phyloP scores from a whole-genome alignment of 139 green algal genomes.

The Chlamydomonas schloesseri region DNA sequence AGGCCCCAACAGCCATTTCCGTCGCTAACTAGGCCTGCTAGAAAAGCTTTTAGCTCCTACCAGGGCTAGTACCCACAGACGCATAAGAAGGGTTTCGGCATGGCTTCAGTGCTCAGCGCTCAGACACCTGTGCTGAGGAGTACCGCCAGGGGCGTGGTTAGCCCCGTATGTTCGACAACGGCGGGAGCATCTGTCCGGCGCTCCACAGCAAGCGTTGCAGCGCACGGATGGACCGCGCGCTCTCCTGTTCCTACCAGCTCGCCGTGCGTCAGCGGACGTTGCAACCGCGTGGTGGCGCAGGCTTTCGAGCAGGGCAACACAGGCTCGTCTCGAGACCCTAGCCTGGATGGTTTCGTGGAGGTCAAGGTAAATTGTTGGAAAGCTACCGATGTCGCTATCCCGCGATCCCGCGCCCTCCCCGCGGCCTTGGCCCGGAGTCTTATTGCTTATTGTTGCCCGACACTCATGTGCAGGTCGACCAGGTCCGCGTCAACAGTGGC shows the following conservation, averaged over 20 bases:
- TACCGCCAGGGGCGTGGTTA: too few species aligned
- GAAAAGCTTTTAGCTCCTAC: not conserved
- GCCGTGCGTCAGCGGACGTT: not conserved
- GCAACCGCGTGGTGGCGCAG: not conserved
- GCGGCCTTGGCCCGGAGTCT: too few species aligned
- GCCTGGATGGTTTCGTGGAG: slow-evolving; percentile 39
- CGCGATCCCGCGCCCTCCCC: too few species aligned
- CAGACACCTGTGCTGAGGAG: too few species aligned
- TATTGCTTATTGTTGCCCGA: slow-evolving; percentile 17
- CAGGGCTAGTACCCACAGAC: too few species aligned
- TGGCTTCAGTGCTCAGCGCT: too few species aligned
- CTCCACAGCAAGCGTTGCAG: too few species aligned
- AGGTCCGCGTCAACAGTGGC: slow-evolving; percentile 42
- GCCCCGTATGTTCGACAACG: too few species aligned
- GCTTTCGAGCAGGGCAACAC: slow-evolving; percentile 27
- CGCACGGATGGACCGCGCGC: too few species aligned
- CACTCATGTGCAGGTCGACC: slow-evolving; percentile 46
- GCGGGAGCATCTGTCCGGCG: too few species aligned
- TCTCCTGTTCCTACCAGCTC: too few species aligned
- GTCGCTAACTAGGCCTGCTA: not conserved
- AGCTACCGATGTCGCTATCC: not conserved
- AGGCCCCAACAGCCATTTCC: not conserved
- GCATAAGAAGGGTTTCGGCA: too few species aligned
- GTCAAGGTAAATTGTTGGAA: slow-evolving; percentile 38
- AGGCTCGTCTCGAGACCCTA: slow-evolving; percentile 13